Percentiles rank a stretch among this genome's conserved stretches.
Conservation (phyloP, 176 grass and related monocot species). For the Chloris gayana region DNA sequence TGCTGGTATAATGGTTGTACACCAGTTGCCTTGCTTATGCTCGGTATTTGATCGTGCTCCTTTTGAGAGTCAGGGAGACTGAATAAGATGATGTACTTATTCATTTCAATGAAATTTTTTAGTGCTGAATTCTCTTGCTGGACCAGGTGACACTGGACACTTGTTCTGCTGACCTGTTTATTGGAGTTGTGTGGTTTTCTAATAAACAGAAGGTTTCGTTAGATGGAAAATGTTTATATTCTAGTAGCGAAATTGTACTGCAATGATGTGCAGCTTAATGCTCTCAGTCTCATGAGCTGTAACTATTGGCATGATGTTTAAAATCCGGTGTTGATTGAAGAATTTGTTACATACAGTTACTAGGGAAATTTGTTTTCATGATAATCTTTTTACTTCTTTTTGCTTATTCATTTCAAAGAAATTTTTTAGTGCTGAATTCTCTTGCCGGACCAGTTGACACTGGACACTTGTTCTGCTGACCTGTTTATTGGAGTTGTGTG, state of each 20-base stretch:
- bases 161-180: neutral
- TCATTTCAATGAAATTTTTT: neutral
- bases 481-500: neutral
- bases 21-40: neutral
- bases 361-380: neutral
- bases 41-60: neutral
- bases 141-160: neutral
- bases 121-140: neutral
- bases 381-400: neutral
- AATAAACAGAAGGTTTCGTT: neutral
- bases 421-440: neutral
- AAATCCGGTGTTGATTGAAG: neutral
- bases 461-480: neutral
- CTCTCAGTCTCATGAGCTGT: neutral
- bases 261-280: neutral
- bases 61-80: neutral
- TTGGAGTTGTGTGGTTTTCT: neutral
- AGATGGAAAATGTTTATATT: constrained; percentile 13
- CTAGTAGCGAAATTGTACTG: neutral
- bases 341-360: neutral
- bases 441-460: neutral
- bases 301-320: neutral
- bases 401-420: neutral
- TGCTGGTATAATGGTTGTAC: neutral
- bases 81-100: neutral